Evolutionary conservation across 2,329 filamentous ascomycete species (phyloP).

Genomic region (Botryotinia narcissicola): DNA sequence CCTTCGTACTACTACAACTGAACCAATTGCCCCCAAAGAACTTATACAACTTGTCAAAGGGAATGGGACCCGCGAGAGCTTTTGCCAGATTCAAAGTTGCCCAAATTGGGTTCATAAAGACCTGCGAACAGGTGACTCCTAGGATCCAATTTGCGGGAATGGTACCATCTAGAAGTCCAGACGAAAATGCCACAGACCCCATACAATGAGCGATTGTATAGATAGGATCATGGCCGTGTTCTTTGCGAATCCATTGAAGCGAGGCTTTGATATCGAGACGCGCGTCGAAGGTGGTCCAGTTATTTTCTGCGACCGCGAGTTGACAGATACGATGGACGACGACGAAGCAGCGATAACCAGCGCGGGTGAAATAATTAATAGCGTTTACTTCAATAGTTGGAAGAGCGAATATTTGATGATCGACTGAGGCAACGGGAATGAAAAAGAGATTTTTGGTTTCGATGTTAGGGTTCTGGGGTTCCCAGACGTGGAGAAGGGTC

Average conservation of each 20-base stretch:
- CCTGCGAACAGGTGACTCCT: slow-evolving; percentile 58
- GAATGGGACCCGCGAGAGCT: slow-evolving; percentile 46
- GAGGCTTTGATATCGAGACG: slow-evolving; percentile 58
- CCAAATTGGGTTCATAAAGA: slow-evolving; percentile 64
- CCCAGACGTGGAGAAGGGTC: slow-evolving; percentile 56
- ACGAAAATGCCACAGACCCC: slow-evolving; percentile 57
- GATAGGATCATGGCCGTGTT: slow-evolving; percentile 42
- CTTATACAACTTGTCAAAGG: slow-evolving; percentile 50
- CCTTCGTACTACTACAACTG: slow-evolving; percentile 47
- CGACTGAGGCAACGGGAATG: slow-evolving; percentile 61
- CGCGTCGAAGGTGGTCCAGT: slow-evolving; percentile 59
- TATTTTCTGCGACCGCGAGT: slow-evolving; percentile 48
- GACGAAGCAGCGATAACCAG: slow-evolving; percentile 59
- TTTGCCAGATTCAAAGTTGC: slow-evolving; percentile 56
- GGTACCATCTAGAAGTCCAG: slow-evolving; percentile 60
- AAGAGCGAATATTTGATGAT: slow-evolving; percentile 61
- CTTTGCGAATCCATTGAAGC: slow-evolving; percentile 50
- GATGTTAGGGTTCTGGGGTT: slow-evolving; percentile 43
- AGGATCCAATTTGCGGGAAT: slow-evolving; percentile 56
- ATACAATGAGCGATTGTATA: slow-evolving; percentile 64
- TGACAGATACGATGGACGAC: slow-evolving; percentile 57
- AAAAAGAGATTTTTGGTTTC: slow-evolving; percentile 54
- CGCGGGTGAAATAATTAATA: slow-evolving; percentile 60
- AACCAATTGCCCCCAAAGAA: slow-evolving; percentile 54
- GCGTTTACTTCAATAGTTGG: slow-evolving; percentile 63